A percentile compares a stretch with the other conserved stretches of the same genome.
These are phyloP conservation scores for Trichoderma aggressivum DNA, from an alignment of 2,329 filamentous ascomycete species.

Conservation along the genomic window DNA sequence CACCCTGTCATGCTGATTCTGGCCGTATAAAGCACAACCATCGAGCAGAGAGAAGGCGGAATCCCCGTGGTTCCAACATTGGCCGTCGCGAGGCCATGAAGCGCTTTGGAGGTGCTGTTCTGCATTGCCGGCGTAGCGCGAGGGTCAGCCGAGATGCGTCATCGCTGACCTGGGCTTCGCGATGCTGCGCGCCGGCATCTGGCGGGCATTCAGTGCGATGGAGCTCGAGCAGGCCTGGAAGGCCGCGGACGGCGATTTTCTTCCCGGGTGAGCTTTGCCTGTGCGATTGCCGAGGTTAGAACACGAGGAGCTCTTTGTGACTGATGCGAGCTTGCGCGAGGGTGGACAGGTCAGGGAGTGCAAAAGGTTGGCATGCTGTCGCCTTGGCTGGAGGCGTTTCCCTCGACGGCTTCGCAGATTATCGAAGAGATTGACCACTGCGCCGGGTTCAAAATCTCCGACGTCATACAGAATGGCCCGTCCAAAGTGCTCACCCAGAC, in stretches of 20 bases:
- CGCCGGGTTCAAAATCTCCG: constrained; percentile 70
- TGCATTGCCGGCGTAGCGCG: constrained; percentile 30
- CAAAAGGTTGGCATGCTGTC: constrained; percentile 84
- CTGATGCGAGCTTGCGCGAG: constrained; percentile 8
- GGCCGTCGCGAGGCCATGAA: constrained; percentile 33
- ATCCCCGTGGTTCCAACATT: background rate
- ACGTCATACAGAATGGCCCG: constrained; percentile 75
- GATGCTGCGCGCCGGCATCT: constrained; percentile 6
- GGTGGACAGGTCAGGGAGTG: constrained; percentile 72
- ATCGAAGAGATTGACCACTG: constrained; percentile 81
- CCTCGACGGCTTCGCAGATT: constrained; percentile 68
- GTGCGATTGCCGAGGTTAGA: constrained; percentile 6
- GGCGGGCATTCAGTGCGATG: constrained; percentile 23
- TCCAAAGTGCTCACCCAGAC: constrained; percentile 75
- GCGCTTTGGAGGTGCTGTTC: constrained; percentile 29
- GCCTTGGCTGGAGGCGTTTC: constrained; percentile 85
- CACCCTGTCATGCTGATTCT: background rate
- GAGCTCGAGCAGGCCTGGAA: constrained; percentile 33
- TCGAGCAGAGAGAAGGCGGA: background rate
- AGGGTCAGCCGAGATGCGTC: constrained; percentile 11
- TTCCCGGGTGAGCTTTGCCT: constrained; percentile 47
- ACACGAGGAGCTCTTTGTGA: background rate
- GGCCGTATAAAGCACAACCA: constrained; percentile 17
- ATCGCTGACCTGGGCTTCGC: constrained; percentile 14
- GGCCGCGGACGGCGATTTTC: constrained; percentile 56